Percentiles rank a stretch among this genome's conserved stretches.
These are phyloP conservation scores for Terfezia claveryi DNA, from an alignment of 495 filamentous ascomycete species.

Conservation along the genomic window DNA sequence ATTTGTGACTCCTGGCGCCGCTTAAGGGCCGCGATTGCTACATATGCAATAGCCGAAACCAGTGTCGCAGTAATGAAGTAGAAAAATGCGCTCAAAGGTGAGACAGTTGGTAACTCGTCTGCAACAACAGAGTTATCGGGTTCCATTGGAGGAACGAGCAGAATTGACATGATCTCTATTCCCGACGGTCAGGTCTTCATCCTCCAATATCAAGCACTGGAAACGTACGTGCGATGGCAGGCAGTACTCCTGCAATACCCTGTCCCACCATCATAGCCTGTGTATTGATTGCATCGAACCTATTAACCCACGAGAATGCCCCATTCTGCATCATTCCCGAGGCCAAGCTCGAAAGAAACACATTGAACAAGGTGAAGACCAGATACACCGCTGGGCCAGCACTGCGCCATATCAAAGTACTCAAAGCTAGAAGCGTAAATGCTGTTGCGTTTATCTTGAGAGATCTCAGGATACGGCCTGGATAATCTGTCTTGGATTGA, in stretches of 20 bases:
- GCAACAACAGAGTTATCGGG: conserved; percentile 1
- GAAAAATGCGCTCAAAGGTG: not conserved
- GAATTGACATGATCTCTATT: conserved; percentile 47
- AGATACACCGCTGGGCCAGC: conserved; percentile 46
- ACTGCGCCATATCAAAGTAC: conserved; percentile 42
- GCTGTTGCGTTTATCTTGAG: conserved; percentile 48
- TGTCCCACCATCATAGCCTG: conserved; percentile 95
- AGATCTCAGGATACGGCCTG: conserved; percentile 52
- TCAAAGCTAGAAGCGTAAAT: conserved; percentile 58
- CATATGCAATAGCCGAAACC: not conserved
- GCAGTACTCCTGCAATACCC: conserved; percentile 75
- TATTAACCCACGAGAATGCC: conserved; percentile 72
- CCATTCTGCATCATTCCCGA: conserved; percentile 84
- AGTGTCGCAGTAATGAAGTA: conserved; percentile 1
- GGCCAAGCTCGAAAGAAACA: conserved; percentile 52
- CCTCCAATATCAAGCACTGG: too few species aligned
- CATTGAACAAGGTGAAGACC: conserved; percentile 59
- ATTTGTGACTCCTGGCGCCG: not conserved
- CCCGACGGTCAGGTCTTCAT: not conserved
- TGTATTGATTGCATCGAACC: conserved; percentile 72
- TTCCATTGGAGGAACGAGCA: conserved; percentile 34
- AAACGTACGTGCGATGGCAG: conserved; percentile 42
- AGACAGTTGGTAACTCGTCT: not conserved
- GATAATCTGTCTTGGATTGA: conserved; percentile 62
- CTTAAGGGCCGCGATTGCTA: not conserved